Base-by-base conservation (phyloP, 345 rosid genomes). In the Populus davidiana region DNA sequence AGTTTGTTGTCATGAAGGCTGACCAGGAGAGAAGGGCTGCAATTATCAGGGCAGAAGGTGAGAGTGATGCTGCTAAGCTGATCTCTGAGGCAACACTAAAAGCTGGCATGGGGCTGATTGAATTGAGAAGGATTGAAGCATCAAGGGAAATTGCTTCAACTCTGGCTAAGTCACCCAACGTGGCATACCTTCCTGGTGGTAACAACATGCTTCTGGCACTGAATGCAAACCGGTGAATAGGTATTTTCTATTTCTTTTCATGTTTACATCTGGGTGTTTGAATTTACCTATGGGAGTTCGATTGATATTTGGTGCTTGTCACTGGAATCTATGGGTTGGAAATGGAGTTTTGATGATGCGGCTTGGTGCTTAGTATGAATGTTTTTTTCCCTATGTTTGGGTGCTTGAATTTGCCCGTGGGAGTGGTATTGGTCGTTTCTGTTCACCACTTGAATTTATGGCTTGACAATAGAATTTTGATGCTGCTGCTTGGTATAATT, bases 11-110 rank as follows among this genome's bases (percentile, higher is more conserved):
- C 84, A 87, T 86, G 91, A 96, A 94, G 77, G 98, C 99, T 81
- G 99, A 96, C 76, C 99, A 94, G 82, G 99, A 96, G 88, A 94
- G 97, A 85, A 89, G 97, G 83, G 98, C 99, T 49, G 97, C 99
- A 18, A 74, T 96, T 83, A 90, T 96, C 63, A 85, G 98, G 78
- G 99, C 98, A 0, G 97, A 96, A 84, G 99, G 99, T 88, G 99
- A 96, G 85, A 96, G 99, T 81, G 97, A 96, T 83, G 87, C 98
- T 77, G 98, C 99, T 0, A 91, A 86, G 82, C 73, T 96, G 67
- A 96, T 96, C 33, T 96, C 98, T 4, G 94, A 92, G 52, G 97
- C 98, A 8, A 96, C 99, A 27, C 69, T 89, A 18, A 85, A 85
- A 73, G 94, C 93, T 8, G 99, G 99, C 23, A 87, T 88, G 88